These are phyloP conservation scores for Penicillium waksmanii DNA, from an alignment of 495 filamentous ascomycete species.

Conservation along the genomic window DNA sequence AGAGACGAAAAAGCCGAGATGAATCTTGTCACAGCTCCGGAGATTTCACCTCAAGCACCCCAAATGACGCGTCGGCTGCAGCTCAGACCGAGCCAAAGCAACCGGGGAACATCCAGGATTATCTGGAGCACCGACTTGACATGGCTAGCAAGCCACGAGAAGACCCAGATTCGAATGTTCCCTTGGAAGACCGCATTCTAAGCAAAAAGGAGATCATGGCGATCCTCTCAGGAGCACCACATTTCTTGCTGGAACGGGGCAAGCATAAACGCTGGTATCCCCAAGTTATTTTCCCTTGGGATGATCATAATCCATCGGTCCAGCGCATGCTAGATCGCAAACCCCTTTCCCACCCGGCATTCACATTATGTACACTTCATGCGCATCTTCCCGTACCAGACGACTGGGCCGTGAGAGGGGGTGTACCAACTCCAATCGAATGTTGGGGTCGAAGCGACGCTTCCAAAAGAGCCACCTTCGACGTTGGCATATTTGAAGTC, in stretches of 20 bases:
- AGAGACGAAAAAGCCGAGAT: slow-evolving; percentile 4
- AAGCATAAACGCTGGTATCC: slow-evolving; percentile 61
- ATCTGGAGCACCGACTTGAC: slow-evolving; percentile 30
- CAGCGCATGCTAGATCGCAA: slow-evolving; percentile 64
- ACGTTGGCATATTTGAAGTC: slow-evolving; percentile 58
- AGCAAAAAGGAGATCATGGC: slow-evolving; percentile 65
- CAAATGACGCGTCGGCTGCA: slow-evolving; percentile 10
- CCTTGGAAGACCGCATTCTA: slow-evolving; percentile 30
- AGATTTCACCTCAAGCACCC: slow-evolving; percentile 6
- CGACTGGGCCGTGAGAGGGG: slow-evolving; percentile 40
- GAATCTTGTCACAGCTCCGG: background rate
- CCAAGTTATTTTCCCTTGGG: slow-evolving; percentile 71
- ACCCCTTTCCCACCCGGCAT: slow-evolving; percentile 49
- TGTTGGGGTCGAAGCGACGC: slow-evolving; percentile 32
- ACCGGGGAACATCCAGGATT: slow-evolving; percentile 37
- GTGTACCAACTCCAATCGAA: slow-evolving; percentile 30
- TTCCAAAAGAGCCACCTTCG: slow-evolving; percentile 57
- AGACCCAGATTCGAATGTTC: background rate
- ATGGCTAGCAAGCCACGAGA: slow-evolving; percentile 7
- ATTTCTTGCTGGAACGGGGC: slow-evolving; percentile 61
- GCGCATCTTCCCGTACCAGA: slow-evolving; percentile 48
- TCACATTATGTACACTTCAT: slow-evolving; percentile 50
- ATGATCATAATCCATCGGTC: slow-evolving; percentile 61
- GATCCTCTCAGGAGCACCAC: slow-evolving; percentile 77
- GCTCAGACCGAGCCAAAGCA: slow-evolving; percentile 31